A percentile compares a stretch with the other conserved stretches of the same genome.
These are phyloP conservation scores for Hydnum rufescens DNA, from an alignment of 768 basidiomycete genomes.

Conservation along the genomic window DNA sequence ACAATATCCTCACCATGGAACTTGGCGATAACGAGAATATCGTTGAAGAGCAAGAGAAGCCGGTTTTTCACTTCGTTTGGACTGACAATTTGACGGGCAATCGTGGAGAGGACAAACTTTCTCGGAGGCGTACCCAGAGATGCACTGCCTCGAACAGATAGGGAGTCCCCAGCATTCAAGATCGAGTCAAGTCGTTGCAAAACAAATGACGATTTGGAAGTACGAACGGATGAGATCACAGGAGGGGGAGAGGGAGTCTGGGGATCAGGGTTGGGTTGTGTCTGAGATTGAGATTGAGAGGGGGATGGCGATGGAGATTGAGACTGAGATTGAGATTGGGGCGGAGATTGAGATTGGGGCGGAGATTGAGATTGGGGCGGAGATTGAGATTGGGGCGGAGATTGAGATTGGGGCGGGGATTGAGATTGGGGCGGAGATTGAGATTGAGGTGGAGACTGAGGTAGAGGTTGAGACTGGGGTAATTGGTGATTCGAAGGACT, in stretches of 20 bases:
- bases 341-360: too few relatives aligned
- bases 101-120: slow-evolving; percentile 62
- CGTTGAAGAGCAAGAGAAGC: slow-evolving; percentile 91
- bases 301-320: background rate
- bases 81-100: slow-evolving; percentile 87
- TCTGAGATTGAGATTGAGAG: too few relatives aligned
- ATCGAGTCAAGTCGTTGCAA: slow-evolving; percentile 54
- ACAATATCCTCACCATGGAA: background rate
- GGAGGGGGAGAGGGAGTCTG: background rate
- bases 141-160: slow-evolving; percentile 20
- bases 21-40: slow-evolving; percentile 85
- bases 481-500: background rate
- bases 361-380: too few relatives aligned
- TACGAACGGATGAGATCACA: too few relatives aligned
- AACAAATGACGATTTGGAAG: slow-evolving; percentile 14
- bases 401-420: background rate
- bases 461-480: background rate
- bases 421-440: background rate
- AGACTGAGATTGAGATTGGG: too few relatives aligned
- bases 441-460: background rate
- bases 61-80: slow-evolving; percentile 88
- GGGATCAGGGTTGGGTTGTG: background rate
- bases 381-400: background rate
- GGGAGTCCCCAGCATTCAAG: slow-evolving; percentile 35
- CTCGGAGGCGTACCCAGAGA: slow-evolving; percentile 74